Base-by-base conservation (phyloP, 306 rosid genomes). In the Cucurbita pepo region DNA sequence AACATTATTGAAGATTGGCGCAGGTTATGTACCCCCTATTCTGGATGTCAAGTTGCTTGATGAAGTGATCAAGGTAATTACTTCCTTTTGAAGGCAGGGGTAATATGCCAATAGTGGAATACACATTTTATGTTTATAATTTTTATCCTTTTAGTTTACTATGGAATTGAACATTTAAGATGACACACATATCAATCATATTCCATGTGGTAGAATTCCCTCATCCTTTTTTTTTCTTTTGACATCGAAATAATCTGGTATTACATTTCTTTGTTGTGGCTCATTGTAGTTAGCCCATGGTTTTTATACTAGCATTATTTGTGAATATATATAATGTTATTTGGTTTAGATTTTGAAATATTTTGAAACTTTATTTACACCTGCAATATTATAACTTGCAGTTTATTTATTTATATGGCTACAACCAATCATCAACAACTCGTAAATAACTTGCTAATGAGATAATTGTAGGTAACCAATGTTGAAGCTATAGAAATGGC, bases 401-500 rank as follows among this genome's bases (percentile, higher is more conserved):
- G 38, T 54, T 72, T 52, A 36, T 54, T 72, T 52, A 36, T 53
- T 38, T 10, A 2, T 62, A 15, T 40, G 59, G 47, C 67, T 48
- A 0, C 67, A 48, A 5, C 21, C 40, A 45, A 41, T 22, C 56
- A 13, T 48, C 43, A 25, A 14, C 73, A 11, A 19, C 55, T 15
- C 0, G 14, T 44, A 67, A 67, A 7, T 25, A 47, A 62, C 19
- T 67, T 67, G 36, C 52, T 65, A 44, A 65, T 47, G 5, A 66
- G 37, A 44, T 14, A 44, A 67, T n/a, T 65, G 51, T 82, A 88
- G 98, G 84, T 93, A 76, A 88, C 94, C 72, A 84, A 83, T 71
- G 84, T 78, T 78, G 97, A 93, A 82, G 98, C 98, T 83, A 72
- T 93, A 47, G 86, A 90, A 77, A 87, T 93, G 96, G 97, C 97